Evolutionary conservation across 2,329 filamentous ascomycete species (phyloP), one percentile per base, ranked within the genome.

Genomic region (Claviceps lovelessii): DNA sequence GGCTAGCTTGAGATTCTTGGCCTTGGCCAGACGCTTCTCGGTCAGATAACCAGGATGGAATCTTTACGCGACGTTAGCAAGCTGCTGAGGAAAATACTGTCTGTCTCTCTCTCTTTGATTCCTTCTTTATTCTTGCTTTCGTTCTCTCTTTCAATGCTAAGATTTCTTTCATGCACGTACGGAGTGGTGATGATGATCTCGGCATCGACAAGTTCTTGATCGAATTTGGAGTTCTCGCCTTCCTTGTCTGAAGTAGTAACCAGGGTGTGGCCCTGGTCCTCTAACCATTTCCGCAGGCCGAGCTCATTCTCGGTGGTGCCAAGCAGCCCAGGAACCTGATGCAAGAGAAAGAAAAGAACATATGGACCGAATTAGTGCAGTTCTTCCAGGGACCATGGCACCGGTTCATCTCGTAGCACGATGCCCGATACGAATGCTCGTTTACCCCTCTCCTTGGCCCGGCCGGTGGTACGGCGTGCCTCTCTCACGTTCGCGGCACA

Each of bases 171-270:
- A 17, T 44, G 33, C 78, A 58, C 48, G 23, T 72, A 95, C 87
- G 93, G 93, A 56, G 93, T 98, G 63, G 93, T 98, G 75, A 98
- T 97, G 80, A 98, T 97, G 73, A 98, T 79, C 74, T 98, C 93
- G 59, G 93, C 90, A 69, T 97, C 93, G 58, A 93, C 90, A 54
- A 98, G 82, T 76, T 98, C 89, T 77, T 90, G 81, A 74, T 97
- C 93, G 56, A 98, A 97, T 62, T 80, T 86, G 58, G 91, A 97
- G 79, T 86, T 81, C 76, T 89, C 86, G 62, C 89, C 86, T 65
- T 98, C 93, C 79, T 98, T 98, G 79, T 96, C 89, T 49, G 90
- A 95, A 61, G 93, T 98, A 65, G 93, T 98, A 64, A 98, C 81
- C 58, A 98, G 83, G 60, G 88, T 94, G 82, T 98, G 93, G 66